phyloP scores from a whole-genome alignment of 1,284 basidiomycete species.

The Ganoderma meredithae region DNA sequence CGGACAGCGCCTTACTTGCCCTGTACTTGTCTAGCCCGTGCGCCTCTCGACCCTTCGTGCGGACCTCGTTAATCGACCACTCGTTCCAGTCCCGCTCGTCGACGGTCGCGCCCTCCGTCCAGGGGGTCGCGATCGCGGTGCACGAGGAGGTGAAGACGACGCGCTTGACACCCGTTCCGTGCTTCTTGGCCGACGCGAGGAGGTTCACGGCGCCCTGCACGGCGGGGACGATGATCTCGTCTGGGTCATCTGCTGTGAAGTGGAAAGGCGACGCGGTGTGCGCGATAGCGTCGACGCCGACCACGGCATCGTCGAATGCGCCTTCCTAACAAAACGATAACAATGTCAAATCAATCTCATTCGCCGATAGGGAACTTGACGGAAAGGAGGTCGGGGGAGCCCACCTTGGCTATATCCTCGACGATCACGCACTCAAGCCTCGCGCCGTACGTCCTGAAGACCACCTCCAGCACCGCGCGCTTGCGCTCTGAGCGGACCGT shows the following conservation, averaged over 20 bases:
- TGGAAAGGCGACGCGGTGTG: constrained; percentile 54
- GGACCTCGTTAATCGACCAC: constrained; percentile 57
- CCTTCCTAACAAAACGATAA: constrained; percentile 36
- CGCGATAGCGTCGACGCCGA: constrained; percentile 49
- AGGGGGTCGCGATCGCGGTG: constrained; percentile 50
- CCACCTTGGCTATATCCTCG: constrained; percentile 34
- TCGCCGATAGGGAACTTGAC: too few relatives aligned
- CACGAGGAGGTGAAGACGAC: constrained; percentile 71
- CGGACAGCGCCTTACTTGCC: constrained; percentile 75
- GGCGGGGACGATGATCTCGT: constrained; percentile 41
- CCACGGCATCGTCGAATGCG: constrained; percentile 49
- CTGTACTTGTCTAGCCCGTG: constrained; percentile 54
- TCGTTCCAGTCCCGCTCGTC: constrained; percentile 73
- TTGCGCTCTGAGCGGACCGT: constrained; percentile 40
- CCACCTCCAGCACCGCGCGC: constrained; percentile 52
- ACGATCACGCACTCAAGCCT: constrained; percentile 56
- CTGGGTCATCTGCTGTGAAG: constrained; percentile 42
- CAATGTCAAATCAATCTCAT: too few relatives aligned
- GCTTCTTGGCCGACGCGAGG: constrained; percentile 20
- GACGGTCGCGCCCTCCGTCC: constrained; percentile 34
- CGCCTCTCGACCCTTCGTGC: constrained; percentile 59
- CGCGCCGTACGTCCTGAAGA: constrained; percentile 53
- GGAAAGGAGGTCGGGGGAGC: constrained; percentile 10
- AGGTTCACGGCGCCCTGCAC: constrained; percentile 34
- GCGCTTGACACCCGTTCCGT: constrained; percentile 26